Evolutionary conservation across 148 eudicot genomes (phyloP).

Genomic region (Nepenthes gracilis): DNA sequence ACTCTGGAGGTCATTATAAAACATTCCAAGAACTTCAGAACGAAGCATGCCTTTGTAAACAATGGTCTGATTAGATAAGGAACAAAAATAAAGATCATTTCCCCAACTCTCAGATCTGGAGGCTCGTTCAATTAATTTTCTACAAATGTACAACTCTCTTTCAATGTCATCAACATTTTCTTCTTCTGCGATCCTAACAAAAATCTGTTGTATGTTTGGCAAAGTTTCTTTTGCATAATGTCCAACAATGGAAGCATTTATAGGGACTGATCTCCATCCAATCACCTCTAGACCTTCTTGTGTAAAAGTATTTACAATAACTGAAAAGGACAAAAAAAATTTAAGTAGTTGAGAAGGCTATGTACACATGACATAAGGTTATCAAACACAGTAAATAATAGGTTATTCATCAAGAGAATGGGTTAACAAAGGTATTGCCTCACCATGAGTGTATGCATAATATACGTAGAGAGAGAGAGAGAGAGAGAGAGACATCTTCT

Average conservation of each 20-base stretch:
- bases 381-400: not conserved
- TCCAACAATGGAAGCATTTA: slow-evolving; percentile 67
- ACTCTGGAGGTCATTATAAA: slow-evolving; percentile 71
- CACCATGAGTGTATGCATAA: too few species aligned
- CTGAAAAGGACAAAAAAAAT: slow-evolving; percentile 28
- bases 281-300: slow-evolving; percentile 96
- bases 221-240: slow-evolving; percentile 80
- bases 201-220: slow-evolving; percentile 95
- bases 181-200: slow-evolving; percentile 60
- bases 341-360: not conserved
- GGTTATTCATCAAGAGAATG: too few species aligned
- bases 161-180: slow-evolving; percentile 87
- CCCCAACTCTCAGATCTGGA: slow-evolving; percentile 70
- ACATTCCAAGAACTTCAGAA: slow-evolving; percentile 86
- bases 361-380: too few species aligned
- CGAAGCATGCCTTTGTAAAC: slow-evolving; percentile 99
- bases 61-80: slow-evolving; percentile 90
- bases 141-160: slow-evolving; percentile 86
- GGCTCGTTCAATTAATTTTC: slow-evolving; percentile 81
- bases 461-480: too few species aligned
- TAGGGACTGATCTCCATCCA: slow-evolving; percentile 97
- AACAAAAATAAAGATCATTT: slow-evolving; percentile 87
- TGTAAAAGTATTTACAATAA: slow-evolving; percentile 43
- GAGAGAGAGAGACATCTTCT: too few species aligned
- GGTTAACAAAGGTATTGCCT: too few species aligned